phyloP scores from a whole-genome alignment of 495 filamentous ascomycete genomes.

The Elaphomyces granulatus region DNA sequence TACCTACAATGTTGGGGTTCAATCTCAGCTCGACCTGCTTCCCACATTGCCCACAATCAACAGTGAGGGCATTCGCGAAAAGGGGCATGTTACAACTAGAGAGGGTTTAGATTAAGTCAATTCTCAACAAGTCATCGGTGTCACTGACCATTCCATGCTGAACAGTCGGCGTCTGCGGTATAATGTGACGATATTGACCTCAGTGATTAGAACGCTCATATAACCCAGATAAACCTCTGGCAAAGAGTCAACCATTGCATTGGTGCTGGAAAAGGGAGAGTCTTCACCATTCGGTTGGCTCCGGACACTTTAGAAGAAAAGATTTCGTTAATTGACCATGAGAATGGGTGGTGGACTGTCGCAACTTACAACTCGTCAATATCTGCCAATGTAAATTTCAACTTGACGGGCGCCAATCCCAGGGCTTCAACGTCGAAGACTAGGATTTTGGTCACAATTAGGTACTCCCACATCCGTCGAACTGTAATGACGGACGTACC shows the following conservation, averaged over 20 bases:
- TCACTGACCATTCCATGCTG: conserved; percentile 40
- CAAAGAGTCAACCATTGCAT: neutral
- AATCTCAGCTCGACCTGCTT: conserved; percentile 27
- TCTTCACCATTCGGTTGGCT: neutral
- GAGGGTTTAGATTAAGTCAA: neutral
- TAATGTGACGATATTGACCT: conserved; percentile 34
- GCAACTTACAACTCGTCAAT: conserved; percentile 39
- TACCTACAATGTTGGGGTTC: conserved; percentile 31
- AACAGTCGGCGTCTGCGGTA: conserved; percentile 36
- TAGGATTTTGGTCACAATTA: too few relatives aligned
- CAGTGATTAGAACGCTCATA: conserved; percentile 41
- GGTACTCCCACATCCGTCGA: too few relatives aligned
- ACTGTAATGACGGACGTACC: too few relatives aligned
- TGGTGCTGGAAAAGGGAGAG: neutral
- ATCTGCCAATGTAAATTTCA: conserved; percentile 43
- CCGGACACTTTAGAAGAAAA: neutral
- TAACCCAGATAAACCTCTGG: conserved; percentile 39
- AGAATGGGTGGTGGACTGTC: conserved; percentile 2
- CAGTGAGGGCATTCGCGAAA: conserved; percentile 33
- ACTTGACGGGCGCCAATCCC: conserved; percentile 26
- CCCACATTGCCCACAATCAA: conserved; percentile 40
- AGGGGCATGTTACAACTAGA: conserved; percentile 40
- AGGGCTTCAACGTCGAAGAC: conserved; percentile 38
- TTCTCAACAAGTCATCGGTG: too few relatives aligned
- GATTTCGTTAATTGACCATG: too few relatives aligned